phyloP scores from a whole-genome alignment of 306 rosid species.

The Cicer pinnatifidum region DNA sequence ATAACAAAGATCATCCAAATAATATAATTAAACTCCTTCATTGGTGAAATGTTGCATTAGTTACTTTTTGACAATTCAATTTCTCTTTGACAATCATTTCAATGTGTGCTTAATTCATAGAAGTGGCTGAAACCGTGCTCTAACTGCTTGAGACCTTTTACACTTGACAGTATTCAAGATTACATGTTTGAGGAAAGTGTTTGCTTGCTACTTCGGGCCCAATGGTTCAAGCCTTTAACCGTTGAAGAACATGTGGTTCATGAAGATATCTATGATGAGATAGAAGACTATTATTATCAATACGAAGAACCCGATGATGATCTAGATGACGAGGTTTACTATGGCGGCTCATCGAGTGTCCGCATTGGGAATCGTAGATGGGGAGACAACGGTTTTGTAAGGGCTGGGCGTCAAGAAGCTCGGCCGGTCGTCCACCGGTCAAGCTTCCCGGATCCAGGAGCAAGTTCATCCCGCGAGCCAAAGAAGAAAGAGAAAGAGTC shows the following conservation, averaged over 20 bases:
- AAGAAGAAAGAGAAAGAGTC: constrained; percentile 63
- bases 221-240: constrained; percentile 73
- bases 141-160: constrained; percentile 19
- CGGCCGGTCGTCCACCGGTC: constrained; percentile 60
- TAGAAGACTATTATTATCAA: constrained; percentile 57
- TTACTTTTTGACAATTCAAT: background rate
- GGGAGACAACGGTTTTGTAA: constrained; percentile 87
- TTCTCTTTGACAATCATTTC: constrained; percentile 6
- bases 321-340: constrained; percentile 62
- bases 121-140: constrained; percentile 5
- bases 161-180: constrained; percentile 65
- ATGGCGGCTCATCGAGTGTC: constrained; percentile 58
- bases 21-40: background rate
- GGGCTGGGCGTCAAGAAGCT: constrained; percentile 78
- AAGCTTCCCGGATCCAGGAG: constrained; percentile 54
- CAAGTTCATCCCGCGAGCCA: constrained; percentile 69
- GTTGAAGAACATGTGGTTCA: constrained; percentile 53
- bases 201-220: constrained; percentile 82
- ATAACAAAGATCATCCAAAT: background rate
- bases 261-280: constrained; percentile 48
- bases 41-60: background rate
- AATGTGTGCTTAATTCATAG: background rate
- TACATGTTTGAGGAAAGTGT: constrained; percentile 95
- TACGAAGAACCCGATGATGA: constrained; percentile 63
- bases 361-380: constrained; percentile 89